A percentile compares a stretch with the other conserved stretches of the same genome.
These are phyloP conservation scores for Myxozyma kluyveri DNA, from an alignment of 805 yeast genomes.

Conservation along the genomic window DNA sequence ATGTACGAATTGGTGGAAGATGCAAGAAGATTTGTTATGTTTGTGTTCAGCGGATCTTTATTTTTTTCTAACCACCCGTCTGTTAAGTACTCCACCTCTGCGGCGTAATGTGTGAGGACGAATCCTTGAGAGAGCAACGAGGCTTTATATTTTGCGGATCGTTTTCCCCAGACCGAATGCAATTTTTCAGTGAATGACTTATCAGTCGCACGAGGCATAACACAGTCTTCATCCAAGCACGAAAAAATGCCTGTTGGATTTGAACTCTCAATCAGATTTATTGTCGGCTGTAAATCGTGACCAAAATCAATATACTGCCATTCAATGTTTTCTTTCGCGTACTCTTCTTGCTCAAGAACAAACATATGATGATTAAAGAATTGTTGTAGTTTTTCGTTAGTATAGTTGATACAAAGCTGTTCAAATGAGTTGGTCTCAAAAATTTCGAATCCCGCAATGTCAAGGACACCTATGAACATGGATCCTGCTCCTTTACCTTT, in stretches of 20 bases:
- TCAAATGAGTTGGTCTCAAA: conserved; percentile 94
- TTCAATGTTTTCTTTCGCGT: conserved; percentile 86
- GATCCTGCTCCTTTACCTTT: conserved; percentile 44
- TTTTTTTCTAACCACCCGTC: conserved; percentile 94
- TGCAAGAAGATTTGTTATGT: conserved; percentile 59
- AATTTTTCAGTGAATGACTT: conserved; percentile 77
- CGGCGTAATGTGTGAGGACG: conserved; percentile 88
- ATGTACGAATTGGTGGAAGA: conserved; percentile 59
- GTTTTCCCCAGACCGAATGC: conserved; percentile 57
- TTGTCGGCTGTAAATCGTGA: conserved; percentile 88
- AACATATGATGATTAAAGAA: conserved; percentile 94
- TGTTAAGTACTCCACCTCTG: conserved; percentile 87
- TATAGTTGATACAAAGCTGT: conserved; percentile 88
- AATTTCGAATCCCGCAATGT: conserved; percentile 96
- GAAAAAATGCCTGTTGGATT: conserved; percentile 80
- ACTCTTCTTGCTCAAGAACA: conserved; percentile 96
- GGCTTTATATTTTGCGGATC: conserved; percentile 60
- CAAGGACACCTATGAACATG: conserved; percentile 77
- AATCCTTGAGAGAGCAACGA: conserved; percentile 76
- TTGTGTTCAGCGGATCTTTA: conserved; percentile 86
- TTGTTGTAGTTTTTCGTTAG: conserved; percentile 94
- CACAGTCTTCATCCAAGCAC: conserved; percentile 89
- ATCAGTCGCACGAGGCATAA: conserved; percentile 88
- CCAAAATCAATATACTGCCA: conserved; percentile 96
- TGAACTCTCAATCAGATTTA: conserved; percentile 78